Evolutionary conservation across 352 stramenopile genomes (phyloP).

Genomic region (Phytophthora litchii): DNA sequence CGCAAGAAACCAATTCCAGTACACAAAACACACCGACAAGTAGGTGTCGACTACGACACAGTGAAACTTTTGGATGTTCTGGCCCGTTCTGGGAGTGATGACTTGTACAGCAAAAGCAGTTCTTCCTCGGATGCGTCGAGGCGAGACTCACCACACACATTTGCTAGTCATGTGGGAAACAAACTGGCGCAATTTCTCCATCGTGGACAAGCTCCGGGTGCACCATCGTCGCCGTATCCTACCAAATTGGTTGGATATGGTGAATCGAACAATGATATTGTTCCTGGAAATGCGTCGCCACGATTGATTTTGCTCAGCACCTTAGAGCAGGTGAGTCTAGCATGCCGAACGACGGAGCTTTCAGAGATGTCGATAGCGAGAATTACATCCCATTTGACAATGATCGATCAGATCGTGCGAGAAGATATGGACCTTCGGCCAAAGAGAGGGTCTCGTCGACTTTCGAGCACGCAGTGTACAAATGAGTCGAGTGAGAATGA

Average conservation of each 20-base stretch:
- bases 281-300: neutral
- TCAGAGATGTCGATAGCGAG: constrained; percentile 53
- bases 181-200: constrained; percentile 9
- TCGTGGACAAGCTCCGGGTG: neutral
- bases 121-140: constrained; percentile 4
- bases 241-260: neutral
- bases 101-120: constrained; percentile 8
- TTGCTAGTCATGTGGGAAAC: constrained; percentile 4
- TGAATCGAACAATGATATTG: neutral
- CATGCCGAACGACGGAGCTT: constrained; percentile 49
- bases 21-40: neutral
- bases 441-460: constrained; percentile 36
- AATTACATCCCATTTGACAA: constrained; percentile 55
- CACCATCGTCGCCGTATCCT: neutral
- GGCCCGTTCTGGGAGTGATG: constrained; percentile 10
- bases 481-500: constrained; percentile 9
- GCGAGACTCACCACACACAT: constrained; percentile 5
- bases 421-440: constrained; percentile 43
- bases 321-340: constrained; percentile 49
- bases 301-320: constrained; percentile 41
- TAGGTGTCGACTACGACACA: constrained; percentile 19
- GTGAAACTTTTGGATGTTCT: constrained; percentile 43
- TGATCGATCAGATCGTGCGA: constrained; percentile 59
- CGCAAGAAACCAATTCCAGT: neutral
- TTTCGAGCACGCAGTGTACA: constrained; percentile 31